Evolutionary conservation across 164 flowering plant species (phyloP).

Genomic region (Akebia trifoliata): DNA sequence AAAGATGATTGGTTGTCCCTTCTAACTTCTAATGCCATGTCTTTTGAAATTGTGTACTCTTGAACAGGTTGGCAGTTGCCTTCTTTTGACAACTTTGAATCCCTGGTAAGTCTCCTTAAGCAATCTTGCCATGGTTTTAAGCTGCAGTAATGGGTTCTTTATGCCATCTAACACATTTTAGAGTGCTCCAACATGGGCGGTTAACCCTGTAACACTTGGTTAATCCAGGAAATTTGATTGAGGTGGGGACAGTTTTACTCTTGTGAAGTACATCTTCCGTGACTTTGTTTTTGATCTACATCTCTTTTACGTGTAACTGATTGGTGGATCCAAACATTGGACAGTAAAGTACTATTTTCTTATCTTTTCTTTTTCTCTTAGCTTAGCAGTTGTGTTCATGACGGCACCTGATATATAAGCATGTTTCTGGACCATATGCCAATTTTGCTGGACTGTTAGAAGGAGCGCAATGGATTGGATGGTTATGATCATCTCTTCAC

Average conservation of each 20-base stretch:
- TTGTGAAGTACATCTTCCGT: neutral
- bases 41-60: neutral
- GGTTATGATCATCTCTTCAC: no score
- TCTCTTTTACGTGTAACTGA: neutral
- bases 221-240: neutral
- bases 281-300: neutral
- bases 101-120: conserved; percentile 1
- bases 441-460: no score
- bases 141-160: neutral
- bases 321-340: no score
- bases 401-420: no score
- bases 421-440: no score
- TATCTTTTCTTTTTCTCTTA: neutral
- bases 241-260: neutral
- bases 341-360: neutral
- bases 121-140: neutral
- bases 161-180: neutral
- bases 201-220: neutral
- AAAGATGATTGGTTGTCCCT: no score
- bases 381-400: no score
- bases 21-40: neutral
- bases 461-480: no score
- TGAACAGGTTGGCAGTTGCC: conserved; percentile 3
- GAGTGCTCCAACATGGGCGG: neutral
- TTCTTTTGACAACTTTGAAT: conserved; percentile 1